A percentile compares a stretch with the other conserved stretches of the same genome.
Conservation (phyloP, 352 stramenopile species). For the Pythium inflatum region DNA sequence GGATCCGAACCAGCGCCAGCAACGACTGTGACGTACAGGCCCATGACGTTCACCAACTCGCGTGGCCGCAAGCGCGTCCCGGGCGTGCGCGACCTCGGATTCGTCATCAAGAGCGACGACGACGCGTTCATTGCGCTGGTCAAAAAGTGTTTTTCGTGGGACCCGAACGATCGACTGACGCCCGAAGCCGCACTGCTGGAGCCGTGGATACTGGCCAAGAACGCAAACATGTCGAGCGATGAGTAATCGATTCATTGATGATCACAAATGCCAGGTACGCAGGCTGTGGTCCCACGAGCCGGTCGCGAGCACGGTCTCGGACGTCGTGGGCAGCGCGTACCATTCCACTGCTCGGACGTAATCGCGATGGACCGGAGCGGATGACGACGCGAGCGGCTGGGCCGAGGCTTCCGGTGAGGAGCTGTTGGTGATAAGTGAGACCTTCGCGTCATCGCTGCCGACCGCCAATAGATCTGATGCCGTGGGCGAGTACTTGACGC, state of each 20-base stretch:
- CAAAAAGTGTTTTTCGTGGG: constrained; percentile 68
- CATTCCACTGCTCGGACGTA: constrained; percentile 79
- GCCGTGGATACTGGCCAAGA: constrained; percentile 50
- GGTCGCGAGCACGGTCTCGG: constrained; percentile 41
- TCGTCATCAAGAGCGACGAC: constrained; percentile 52
- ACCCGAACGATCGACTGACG: constrained; percentile 60
- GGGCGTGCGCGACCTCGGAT: constrained; percentile 42
- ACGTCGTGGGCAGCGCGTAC: constrained; percentile 28
- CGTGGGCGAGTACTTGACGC: constrained; percentile 67
- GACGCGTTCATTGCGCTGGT: constrained; percentile 64
- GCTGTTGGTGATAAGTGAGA: constrained; percentile 44
- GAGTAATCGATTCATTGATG: constrained; percentile 1
- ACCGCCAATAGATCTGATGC: constrained; percentile 65
- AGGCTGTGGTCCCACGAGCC: constrained; percentile 74
- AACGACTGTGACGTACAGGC: constrained; percentile 32
- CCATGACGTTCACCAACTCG: constrained; percentile 66
- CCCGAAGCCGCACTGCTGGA: constrained; percentile 60
- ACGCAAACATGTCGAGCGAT: background rate
- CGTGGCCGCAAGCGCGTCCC: constrained; percentile 53
- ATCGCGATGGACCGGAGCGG: constrained; percentile 48
- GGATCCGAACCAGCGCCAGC: background rate
- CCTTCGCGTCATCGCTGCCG: constrained; percentile 63
- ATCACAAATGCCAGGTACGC: constrained; percentile 45
- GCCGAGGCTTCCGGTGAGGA: background rate
- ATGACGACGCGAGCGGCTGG: constrained; percentile 19